Base-by-base conservation (phyloP, 768 basidiomycete genomes). In the Leccinum barrowsii region DNA sequence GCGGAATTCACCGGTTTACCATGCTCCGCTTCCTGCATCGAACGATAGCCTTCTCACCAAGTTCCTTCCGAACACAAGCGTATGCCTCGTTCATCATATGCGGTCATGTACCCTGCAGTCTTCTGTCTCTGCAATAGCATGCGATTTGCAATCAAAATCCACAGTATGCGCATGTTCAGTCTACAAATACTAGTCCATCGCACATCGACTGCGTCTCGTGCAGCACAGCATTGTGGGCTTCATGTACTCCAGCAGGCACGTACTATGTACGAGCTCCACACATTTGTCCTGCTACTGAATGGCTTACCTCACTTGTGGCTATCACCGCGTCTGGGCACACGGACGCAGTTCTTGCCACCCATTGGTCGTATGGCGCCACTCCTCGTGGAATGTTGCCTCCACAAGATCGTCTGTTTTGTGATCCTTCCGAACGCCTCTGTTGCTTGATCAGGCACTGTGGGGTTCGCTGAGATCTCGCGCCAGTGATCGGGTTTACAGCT, bases 401-500 rank as follows among this genome's bases (percentile, higher is more conserved):
- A 40, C 40, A 49, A 40, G 55, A 52, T 61, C 19, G 50, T 56
- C 57, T 24, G 30, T 22, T 24, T 32, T 30, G 53, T 63, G 63
- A n/a, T 58, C 58, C 57, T 65, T 56, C 59, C 55, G 42, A 46
- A 52, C 52, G 34, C 58, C 46, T 48, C 34, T 52, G 26, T 50
- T 53, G 50, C 24, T 48, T 48, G 32, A 19, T 56, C 68, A 60
- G 61, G 61, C 11, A 63, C 59, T 54, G 26, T 49, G 47, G 17
- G 32, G 47, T 48, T 67, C 65, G 67, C 65, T 70, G 67, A 63
- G 64, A 70, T 67, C 62, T 63, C 50, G 67, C 62, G 59, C 46
- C 59, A 44, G 35, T 54, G 58, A 69, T 64, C 56, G 32, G 19
- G 28, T 34, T 49, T 22, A 6, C 19, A 24, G 17, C 37, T 55